phyloP scores from a whole-genome alignment of 2,329 filamentous ascomycete genomes.

The Cladosporium sp. region DNA sequence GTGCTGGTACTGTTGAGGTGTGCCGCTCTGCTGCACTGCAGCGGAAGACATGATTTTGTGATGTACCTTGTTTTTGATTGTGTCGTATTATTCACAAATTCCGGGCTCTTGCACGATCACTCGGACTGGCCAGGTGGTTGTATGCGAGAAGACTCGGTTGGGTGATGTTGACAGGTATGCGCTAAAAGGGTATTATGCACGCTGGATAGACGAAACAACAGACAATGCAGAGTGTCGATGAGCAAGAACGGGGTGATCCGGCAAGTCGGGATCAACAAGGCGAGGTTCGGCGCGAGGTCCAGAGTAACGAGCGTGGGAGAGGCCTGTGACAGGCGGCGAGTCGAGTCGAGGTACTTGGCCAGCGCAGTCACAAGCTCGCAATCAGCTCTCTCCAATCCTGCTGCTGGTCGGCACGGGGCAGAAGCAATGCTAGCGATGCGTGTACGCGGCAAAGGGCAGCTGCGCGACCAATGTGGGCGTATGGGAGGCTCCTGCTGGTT shows the following conservation, averaged over 20 bases:
- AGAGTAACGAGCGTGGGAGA: slow-evolving; percentile 2
- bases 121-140: neutral
- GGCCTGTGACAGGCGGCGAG: neutral
- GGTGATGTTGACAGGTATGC: neutral
- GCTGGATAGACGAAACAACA: slow-evolving; percentile 2
- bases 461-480: slow-evolving; percentile 6
- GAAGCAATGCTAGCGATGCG: neutral
- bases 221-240: slow-evolving; percentile 12
- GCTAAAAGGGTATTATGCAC: slow-evolving; percentile 10
- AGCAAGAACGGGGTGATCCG: neutral
- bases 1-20: slow-evolving; percentile 23
- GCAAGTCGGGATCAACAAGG: slow-evolving; percentile 6
- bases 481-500: neutral
- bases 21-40: slow-evolving; percentile 27
- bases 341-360: neutral
- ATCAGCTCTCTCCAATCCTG: slow-evolving; percentile 3
- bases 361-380: slow-evolving; percentile 10
- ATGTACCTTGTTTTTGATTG: neutral
- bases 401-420: slow-evolving; percentile 3
- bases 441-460: neutral
- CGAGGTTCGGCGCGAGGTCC: neutral
- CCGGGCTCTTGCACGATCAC: neutral
- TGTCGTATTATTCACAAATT: neutral
- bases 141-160: neutral
- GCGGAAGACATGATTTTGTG: slow-evolving; percentile 27